Evolutionary conservation across 2,329 filamentous ascomycete genomes (phyloP), one percentile per base, ranked within the genome.

Genomic region (Fusarium caatingaense): DNA sequence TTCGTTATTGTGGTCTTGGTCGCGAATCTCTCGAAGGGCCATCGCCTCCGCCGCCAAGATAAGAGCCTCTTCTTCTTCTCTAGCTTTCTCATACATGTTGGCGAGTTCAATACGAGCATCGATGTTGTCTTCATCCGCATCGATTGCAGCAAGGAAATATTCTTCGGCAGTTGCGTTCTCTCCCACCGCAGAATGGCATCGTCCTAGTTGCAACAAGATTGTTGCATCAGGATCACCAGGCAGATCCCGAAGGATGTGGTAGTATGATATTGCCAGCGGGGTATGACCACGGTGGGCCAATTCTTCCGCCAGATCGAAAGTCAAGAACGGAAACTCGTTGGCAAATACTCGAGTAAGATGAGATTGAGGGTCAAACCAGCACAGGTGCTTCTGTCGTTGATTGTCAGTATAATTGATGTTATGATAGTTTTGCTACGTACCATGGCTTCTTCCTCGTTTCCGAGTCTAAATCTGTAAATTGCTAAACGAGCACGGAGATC

Each of bases 401-500:
- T 53, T 16, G 23, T 74, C 37, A 69, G 68, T 18, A 72, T 64
- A 49, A 28, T 16, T 20, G 20, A 40, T 32, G 27, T 18, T 30
- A 44, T 49, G 23, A 49, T n/a, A 32, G 28, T 48, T 15, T 32
- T 20, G 34, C 34, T 48, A 81, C 86, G 82, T 83, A 93, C 91
- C 81, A 92, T 84, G 20, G 93, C 94, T 82, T 98, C 95, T 16
- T 88, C 82, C 23, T 88, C 82, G 27, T 91, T 82, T 1, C 88
- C 89, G 64, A 93, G 83, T 58, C 89, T 90, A 37, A 97, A 81
- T n/a, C 96, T 89, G 76, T 93, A 95, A 6, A 95, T 83, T 6
- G 93, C 95, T 68, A 99, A 83, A 76, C 95, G 96, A 30, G 93
- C 88, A 21, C 95, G 90, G 44, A 99, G 83, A 71, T 98, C 94